Conservation (phyloP, 2,329 filamentous ascomycete genomes). For the Clarireedia sp. region DNA sequence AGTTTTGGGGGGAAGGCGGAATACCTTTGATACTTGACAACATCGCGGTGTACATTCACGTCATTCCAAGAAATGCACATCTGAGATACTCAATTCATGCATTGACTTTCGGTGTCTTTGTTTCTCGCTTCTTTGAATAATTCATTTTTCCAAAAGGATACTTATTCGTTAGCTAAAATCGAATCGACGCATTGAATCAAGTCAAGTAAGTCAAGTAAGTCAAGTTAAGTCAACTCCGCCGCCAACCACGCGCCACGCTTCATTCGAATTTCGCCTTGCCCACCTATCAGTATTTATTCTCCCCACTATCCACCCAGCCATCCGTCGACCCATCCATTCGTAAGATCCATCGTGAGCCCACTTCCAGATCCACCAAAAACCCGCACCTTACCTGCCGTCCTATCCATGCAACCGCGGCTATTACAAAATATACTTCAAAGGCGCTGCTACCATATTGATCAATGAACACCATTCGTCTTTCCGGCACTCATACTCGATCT, state of each 20-base stretch:
- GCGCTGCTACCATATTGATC: background rate
- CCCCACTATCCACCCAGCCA: no score
- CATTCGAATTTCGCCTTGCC: background rate
- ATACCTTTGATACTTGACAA: background rate
- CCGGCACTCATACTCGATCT: background rate
- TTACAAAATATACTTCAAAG: constrained; percentile 6
- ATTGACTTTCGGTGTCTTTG: background rate
- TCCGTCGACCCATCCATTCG: no score
- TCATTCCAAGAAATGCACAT: background rate
- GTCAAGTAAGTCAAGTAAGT: no score
- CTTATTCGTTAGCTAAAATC: background rate
- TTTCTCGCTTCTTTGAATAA: background rate
- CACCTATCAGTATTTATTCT: no score
- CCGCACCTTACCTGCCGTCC: no score
- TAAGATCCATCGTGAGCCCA: no score
- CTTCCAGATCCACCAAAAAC: no score
- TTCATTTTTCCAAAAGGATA: background rate
- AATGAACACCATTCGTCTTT: constrained; percentile 10
- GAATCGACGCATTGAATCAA: no score
- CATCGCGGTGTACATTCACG: no score
- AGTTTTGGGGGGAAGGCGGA: background rate
- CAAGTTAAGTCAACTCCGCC: no score
- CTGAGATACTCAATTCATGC: no score
- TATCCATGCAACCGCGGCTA: background rate
- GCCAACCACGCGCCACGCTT: no score